Conservation (phyloP, 805 yeast genomes). For the Kuraishia piskuri region DNA sequence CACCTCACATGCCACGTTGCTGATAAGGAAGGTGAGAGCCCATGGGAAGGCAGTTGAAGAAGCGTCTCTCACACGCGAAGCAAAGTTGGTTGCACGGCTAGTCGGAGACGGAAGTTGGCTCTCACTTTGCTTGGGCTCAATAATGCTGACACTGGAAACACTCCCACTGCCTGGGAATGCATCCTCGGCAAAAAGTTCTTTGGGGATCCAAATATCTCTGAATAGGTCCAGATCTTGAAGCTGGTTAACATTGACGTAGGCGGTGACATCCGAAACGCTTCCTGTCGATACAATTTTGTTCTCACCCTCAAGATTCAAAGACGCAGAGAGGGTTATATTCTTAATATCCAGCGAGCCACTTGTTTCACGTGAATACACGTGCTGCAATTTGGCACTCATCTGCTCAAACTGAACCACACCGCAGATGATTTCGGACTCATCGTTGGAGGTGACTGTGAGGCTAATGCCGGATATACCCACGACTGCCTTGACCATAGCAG, state of each 20-base stretch:
- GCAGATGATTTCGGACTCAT: conserved; percentile 11
- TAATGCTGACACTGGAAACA: neutral
- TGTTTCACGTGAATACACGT: conserved; percentile 81
- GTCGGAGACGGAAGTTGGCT: neutral
- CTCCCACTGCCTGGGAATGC: conserved; percentile 9
- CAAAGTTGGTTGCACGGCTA: conserved; percentile 25
- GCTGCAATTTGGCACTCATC: conserved; percentile 70
- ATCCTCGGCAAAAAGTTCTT: conserved; percentile 21
- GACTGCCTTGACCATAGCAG: conserved; percentile 84
- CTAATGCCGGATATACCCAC: conserved; percentile 64
- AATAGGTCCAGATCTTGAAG: conserved; percentile 80
- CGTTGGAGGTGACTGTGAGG: conserved; percentile 15
- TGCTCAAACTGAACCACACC: conserved; percentile 42
- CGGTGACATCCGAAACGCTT: conserved; percentile 42
- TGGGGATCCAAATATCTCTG: conserved; percentile 72
- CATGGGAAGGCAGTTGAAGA: conserved; percentile 69
- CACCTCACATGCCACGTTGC: conserved; percentile 43
- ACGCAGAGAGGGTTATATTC: conserved; percentile 37
- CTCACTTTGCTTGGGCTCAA: neutral
- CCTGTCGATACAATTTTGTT: conserved; percentile 24
- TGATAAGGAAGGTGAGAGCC: conserved; percentile 50
- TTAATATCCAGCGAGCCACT: conserved; percentile 61
- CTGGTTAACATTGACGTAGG: conserved; percentile 73
- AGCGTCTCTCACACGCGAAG: conserved; percentile 44
- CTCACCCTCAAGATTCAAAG: conserved; percentile 28